A percentile compares a stretch with the other conserved stretches of the same genome.
These are phyloP conservation scores for Lepraria neglecta DNA, from an alignment of 495 filamentous ascomycete species.

Conservation along the genomic window DNA sequence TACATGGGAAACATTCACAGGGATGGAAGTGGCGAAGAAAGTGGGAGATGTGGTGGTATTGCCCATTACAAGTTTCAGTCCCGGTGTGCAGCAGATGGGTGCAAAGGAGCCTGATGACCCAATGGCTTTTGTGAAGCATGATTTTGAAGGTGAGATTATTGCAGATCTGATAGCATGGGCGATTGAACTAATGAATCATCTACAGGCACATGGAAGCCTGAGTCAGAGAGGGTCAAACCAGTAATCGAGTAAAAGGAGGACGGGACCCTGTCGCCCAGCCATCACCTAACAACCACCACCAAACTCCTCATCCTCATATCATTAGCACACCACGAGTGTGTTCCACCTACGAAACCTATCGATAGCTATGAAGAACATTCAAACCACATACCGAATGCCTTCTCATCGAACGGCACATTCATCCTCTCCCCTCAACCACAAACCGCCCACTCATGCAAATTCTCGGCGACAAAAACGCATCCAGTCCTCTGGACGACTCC, in stretches of 20 bases:
- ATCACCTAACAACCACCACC: not conserved
- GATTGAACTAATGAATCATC: conserved; percentile 8
- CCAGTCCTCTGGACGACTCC: not conserved
- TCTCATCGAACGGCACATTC: too few species aligned
- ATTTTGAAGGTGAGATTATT: conserved; percentile 71
- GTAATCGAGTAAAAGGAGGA: conserved; percentile 17
- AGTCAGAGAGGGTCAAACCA: conserved; percentile 42
- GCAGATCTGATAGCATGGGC: not conserved
- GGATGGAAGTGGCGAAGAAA: conserved; percentile 72
- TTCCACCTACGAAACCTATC: not conserved
- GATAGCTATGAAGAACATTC: not conserved
- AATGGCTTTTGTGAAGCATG: conserved; percentile 96
- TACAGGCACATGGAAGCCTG: conserved; percentile 74
- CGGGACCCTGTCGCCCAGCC: not conserved
- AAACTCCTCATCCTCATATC: not conserved
- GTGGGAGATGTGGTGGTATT: conserved; percentile 91
- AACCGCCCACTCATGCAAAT: too few species aligned
- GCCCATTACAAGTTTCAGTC: conserved; percentile 95
- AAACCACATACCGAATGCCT: not conserved
- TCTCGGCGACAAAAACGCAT: not conserved
- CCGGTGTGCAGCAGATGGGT: conserved; percentile 88
- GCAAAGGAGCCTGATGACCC: conserved; percentile 86
- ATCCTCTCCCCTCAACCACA: not conserved
- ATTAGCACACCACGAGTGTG: not conserved
- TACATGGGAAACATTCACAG: conserved; percentile 82